These are phyloP conservation scores for Chernovozyma aurita DNA, from an alignment of 1,139 yeast genomes.

Conservation along the genomic window DNA sequence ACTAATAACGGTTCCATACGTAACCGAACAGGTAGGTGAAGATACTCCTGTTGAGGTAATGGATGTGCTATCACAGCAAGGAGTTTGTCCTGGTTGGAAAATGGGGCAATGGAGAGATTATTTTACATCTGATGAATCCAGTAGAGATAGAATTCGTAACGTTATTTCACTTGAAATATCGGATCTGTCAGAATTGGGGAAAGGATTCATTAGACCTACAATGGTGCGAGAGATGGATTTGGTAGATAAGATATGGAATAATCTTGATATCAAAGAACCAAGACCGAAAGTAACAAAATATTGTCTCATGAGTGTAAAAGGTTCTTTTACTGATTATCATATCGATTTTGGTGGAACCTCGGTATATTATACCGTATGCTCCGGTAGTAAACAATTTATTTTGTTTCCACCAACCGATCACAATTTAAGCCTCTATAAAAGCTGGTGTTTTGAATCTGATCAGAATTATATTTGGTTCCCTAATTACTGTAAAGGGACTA, in stretches of 20 bases:
- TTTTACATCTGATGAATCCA: constrained; percentile 40
- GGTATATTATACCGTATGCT: constrained; percentile 77
- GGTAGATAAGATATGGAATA: constrained; percentile 62
- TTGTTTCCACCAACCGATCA: constrained; percentile 71
- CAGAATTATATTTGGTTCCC: constrained; percentile 70
- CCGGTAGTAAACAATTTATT: constrained; percentile 69
- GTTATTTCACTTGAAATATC: constrained; percentile 82
- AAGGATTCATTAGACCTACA: constrained; percentile 53
- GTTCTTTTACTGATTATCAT: constrained; percentile 86
- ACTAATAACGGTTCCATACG: constrained; percentile 49
- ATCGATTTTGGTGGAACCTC: constrained; percentile 91
- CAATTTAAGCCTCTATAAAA: constrained; percentile 57
- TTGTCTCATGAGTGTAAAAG: constrained; percentile 78
- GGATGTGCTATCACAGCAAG: constrained; percentile 84
- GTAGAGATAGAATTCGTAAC: constrained; percentile 66
- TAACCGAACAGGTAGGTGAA: constrained; percentile 59
- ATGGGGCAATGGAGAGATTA: constrained; percentile 74
- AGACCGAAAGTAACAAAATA: constrained; percentile 78
- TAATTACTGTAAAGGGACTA: constrained; percentile 27
- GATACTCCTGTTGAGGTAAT: constrained; percentile 72
- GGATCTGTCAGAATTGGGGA: constrained; percentile 46
- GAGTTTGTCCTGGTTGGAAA: constrained; percentile 60
- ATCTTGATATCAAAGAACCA: constrained; percentile 14
- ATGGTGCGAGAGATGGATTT: constrained; percentile 67
- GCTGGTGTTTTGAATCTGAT: constrained; percentile 68